These are phyloP conservation scores for Abrus precatorius DNA, from an alignment of 306 rosid genomes.

Conservation along the genomic window DNA sequence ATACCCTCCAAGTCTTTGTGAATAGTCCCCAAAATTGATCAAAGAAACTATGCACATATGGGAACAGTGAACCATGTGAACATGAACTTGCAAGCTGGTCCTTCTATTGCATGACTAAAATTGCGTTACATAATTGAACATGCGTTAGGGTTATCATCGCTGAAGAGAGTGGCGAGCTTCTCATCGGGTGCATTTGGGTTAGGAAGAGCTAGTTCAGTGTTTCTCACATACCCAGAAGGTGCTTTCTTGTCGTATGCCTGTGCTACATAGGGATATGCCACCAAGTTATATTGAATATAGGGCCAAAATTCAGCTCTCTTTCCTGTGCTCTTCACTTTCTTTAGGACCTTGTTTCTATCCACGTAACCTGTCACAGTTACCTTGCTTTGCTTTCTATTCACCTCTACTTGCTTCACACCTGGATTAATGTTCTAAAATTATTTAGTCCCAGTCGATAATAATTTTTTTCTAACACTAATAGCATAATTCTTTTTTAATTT, in stretches of 20 bases:
- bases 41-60: background rate
- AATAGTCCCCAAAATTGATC: too few relatives aligned
- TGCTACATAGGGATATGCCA: slow-evolving; percentile 83
- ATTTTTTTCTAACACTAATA: too few relatives aligned
- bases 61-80: background rate
- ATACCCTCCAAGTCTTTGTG: background rate
- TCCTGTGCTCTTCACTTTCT: slow-evolving; percentile 82
- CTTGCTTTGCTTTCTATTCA: slow-evolving; percentile 76
- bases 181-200: slow-evolving; percentile 70
- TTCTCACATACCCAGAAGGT: slow-evolving; percentile 86
- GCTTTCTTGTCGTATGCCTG: slow-evolving; percentile 94
- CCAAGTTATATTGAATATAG: slow-evolving; percentile 82
- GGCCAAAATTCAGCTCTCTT: slow-evolving; percentile 96
- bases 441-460: background rate
- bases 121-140: slow-evolving; percentile 74
- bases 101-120: background rate
- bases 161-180: slow-evolving; percentile 67
- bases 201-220: slow-evolving; percentile 64
- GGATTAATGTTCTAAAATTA: background rate
- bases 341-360: slow-evolving; percentile 85
- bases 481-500: too few relatives aligned
- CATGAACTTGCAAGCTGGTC: background rate
- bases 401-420: slow-evolving; percentile 83
- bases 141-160: slow-evolving; percentile 92
- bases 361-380: slow-evolving; percentile 82